Conservation (phyloP, 345 rosid species). For the Populus davidiana region DNA sequence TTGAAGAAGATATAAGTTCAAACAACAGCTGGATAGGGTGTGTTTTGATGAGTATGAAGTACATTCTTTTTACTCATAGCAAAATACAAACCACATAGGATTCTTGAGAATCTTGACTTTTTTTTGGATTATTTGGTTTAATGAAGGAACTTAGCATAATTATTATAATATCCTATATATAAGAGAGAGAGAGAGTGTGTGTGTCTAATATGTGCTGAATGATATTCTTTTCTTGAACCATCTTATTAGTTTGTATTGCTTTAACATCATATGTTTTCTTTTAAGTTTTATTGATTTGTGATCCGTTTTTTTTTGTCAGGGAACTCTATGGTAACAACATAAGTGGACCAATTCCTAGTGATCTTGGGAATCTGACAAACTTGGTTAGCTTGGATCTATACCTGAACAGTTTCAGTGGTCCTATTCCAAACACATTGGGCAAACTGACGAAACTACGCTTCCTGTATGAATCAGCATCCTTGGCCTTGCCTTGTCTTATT, state of each 20-base stretch:
- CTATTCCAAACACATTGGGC: slow-evolving; percentile 38
- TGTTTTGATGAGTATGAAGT: not conserved
- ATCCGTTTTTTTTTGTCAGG: slow-evolving; percentile 16
- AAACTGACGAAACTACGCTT: slow-evolving; percentile 34
- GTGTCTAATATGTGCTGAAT: not conserved
- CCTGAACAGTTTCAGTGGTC: slow-evolving; percentile 35
- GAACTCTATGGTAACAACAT: slow-evolving; percentile 43
- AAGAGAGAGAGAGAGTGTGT: no score
- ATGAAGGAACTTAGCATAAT: no score
- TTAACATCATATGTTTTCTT: not conserved
- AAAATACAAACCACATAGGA: no score
- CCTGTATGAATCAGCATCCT: slow-evolving; percentile 31
- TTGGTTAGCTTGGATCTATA: slow-evolving; percentile 50
- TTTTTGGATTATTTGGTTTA: no score
- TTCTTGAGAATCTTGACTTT: no score
- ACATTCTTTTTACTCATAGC: not conserved
- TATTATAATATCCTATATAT: no score
- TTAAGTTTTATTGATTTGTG: not conserved
- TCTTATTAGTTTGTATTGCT: not conserved
- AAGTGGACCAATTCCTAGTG: slow-evolving; percentile 37
- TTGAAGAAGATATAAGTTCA: not conserved
- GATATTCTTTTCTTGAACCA: not conserved
- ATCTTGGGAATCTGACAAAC: slow-evolving; percentile 36
- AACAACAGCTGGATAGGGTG: not conserved
- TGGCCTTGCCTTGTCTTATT: not conserved